These are phyloP conservation scores for Cyphellophora europaea DNA, from an alignment of 2,329 filamentous ascomycete species.

Conservation along the genomic window DNA sequence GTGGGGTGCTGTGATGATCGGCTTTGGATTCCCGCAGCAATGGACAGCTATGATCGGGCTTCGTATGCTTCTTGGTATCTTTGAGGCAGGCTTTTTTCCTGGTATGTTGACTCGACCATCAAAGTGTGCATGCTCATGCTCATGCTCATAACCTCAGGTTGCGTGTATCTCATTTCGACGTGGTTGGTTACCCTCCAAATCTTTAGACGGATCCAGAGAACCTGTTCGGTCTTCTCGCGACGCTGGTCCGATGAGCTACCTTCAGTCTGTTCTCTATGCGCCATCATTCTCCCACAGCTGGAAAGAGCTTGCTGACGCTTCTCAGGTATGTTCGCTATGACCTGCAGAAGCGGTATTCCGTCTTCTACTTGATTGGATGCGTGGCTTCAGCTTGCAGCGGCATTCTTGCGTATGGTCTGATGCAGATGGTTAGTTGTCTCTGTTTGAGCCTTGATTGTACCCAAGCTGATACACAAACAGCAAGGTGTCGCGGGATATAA, in stretches of 20 bases:
- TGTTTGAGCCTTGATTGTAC: conserved; percentile 3
- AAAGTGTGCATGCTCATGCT: neutral
- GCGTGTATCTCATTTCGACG: conserved; percentile 53
- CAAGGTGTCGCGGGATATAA: conserved; percentile 5
- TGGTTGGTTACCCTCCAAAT: no score
- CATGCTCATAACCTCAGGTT: conserved; percentile 24
- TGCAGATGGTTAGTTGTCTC: no score
- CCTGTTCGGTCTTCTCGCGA: no score
- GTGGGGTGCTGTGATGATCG: conserved; percentile 34
- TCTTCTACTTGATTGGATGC: conserved; percentile 42
- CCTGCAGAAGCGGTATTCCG: conserved; percentile 29
- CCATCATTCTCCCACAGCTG: no score
- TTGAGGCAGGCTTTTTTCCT: conserved; percentile 61
- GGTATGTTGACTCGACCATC: conserved; percentile 17
- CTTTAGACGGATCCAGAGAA: no score
- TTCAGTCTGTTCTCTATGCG: conserved; percentile 12
- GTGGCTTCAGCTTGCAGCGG: conserved; percentile 39
- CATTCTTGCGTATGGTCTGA: conserved; percentile 34
- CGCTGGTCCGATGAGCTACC: conserved; percentile 13
- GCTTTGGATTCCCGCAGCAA: conserved; percentile 20
- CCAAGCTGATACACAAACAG: neutral
- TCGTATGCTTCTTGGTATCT: conserved; percentile 46
- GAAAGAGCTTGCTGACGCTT: no score
- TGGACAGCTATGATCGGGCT: conserved; percentile 20
- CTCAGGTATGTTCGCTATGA: conserved; percentile 28